These are phyloP conservation scores for Sclerotinia subarctica DNA, from an alignment of 2,329 filamentous ascomycete species.

Conservation along the genomic window DNA sequence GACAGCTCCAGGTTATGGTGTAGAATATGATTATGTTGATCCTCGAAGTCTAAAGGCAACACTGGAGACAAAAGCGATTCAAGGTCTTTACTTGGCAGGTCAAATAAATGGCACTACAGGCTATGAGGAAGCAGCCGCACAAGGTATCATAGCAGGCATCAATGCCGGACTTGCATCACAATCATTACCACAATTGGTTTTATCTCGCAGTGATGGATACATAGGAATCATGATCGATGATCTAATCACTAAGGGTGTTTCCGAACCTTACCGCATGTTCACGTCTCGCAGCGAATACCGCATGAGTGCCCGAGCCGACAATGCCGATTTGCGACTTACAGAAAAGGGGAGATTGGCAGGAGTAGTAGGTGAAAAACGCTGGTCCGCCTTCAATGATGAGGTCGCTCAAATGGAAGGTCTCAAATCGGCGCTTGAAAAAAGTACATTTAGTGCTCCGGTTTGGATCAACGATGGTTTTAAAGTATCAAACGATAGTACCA, in stretches of 20 bases:
- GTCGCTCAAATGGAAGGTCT: slow-evolving; percentile 66
- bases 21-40: slow-evolving; percentile 98
- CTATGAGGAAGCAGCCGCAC: slow-evolving; percentile 94
- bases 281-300: slow-evolving; percentile 94
- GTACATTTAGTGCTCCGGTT: slow-evolving; percentile 55
- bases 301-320: slow-evolving; percentile 88
- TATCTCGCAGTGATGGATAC: slow-evolving; percentile 85
- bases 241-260: slow-evolving; percentile 92
- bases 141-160: slow-evolving; percentile 87
- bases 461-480: slow-evolving; percentile 72
- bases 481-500: slow-evolving; percentile 62
- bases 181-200: slow-evolving; percentile 59
- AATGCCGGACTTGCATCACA: slow-evolving; percentile 84
- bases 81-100: slow-evolving; percentile 84
- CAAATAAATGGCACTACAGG: slow-evolving; percentile 99
- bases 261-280: slow-evolving; percentile 98
- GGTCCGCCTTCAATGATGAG: slow-evolving; percentile 66
- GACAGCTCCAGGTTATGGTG: slow-evolving; percentile 93
- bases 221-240: slow-evolving; percentile 99
- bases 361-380: slow-evolving; percentile 74
- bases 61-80: slow-evolving; percentile 88
- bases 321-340: slow-evolving; percentile 86
- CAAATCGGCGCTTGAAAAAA: slow-evolving; percentile 55
- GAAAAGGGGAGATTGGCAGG: slow-evolving; percentile 72
- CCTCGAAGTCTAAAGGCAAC: slow-evolving; percentile 84